Conservation (phyloP, 2,329 filamentous ascomycete species). For the Penicillium polonicum region DNA sequence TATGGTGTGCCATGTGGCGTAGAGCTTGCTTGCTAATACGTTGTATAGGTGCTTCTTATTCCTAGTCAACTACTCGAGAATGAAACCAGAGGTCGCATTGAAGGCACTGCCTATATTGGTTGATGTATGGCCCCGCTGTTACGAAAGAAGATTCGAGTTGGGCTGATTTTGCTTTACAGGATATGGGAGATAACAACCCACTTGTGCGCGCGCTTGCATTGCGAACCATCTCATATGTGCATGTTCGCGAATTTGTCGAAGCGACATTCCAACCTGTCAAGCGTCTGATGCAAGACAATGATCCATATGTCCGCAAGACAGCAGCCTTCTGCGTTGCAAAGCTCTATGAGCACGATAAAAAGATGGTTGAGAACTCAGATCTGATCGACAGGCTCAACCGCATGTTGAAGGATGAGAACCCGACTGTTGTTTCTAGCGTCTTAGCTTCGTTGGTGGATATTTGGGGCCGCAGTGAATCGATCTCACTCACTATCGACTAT, state of each 20-base stretch:
- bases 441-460: constrained; percentile 92
- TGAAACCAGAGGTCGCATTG: constrained; percentile 89
- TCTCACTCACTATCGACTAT: constrained; percentile 98
- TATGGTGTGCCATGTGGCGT: not conserved
- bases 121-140: constrained; percentile 55
- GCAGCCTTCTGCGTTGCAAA: constrained; percentile 96
- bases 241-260: constrained; percentile 93
- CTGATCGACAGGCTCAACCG: constrained; percentile 88
- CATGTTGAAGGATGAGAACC: constrained; percentile 91
- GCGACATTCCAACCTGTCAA: constrained; percentile 83
- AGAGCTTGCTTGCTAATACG: constrained; percentile 11
- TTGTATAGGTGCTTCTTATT: constrained; percentile 86
- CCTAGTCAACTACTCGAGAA: constrained; percentile 91
- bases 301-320: constrained; percentile 97
- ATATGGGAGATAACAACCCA: constrained; percentile 91
- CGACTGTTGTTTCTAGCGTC: constrained; percentile 93
- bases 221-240: constrained; percentile 95
- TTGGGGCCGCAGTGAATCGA: constrained; percentile 95
- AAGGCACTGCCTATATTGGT: constrained; percentile 88
- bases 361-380: constrained; percentile 85
- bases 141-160: not conserved
- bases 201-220: constrained; percentile 88
- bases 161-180: constrained; percentile 50
- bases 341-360: constrained; percentile 91
- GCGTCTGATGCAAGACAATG: constrained; percentile 75